Conservation (phyloP, 176 grass and related monocot genomes). For the Secale cereale region DNA sequence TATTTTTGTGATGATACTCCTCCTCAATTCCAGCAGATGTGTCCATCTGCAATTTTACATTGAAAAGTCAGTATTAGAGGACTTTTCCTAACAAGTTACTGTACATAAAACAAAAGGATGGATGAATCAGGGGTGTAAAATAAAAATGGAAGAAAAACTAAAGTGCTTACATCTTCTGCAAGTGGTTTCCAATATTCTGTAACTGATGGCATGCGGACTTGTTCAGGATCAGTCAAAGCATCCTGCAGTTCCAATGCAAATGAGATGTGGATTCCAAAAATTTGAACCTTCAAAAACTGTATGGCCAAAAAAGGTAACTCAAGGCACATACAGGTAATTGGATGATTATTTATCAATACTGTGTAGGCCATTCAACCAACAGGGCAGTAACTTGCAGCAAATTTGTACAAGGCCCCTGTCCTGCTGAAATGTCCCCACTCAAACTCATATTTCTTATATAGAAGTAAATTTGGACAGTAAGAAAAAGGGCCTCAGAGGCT, state of each 20-base stretch:
- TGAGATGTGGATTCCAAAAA: background rate
- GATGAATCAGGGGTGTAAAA: background rate
- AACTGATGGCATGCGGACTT: constrained; percentile 65
- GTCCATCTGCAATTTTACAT: constrained; percentile 78
- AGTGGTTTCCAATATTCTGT: constrained; percentile 96
- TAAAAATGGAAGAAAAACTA: background rate
- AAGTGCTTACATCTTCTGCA: constrained; percentile 82
- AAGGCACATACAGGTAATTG: background rate
- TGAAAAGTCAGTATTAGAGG: background rate
- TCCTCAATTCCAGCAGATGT: constrained; percentile 78
- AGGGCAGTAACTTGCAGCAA: background rate
- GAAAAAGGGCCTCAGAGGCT: background rate
- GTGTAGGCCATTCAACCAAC: background rate
- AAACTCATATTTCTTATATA: background rate
- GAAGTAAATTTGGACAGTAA: background rate
- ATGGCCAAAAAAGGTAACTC: background rate
- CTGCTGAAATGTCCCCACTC: background rate
- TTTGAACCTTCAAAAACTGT: background rate
- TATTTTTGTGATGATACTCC: constrained; percentile 92
- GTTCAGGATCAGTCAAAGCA: constrained; percentile 75
- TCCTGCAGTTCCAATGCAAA: constrained; percentile 48
- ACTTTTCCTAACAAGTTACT: background rate
- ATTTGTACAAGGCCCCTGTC: background rate
- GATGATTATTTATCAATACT: background rate
- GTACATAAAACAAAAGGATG: background rate